Base-by-base conservation (phyloP, 805 yeast species). In the Citeromyces matritensis region DNA sequence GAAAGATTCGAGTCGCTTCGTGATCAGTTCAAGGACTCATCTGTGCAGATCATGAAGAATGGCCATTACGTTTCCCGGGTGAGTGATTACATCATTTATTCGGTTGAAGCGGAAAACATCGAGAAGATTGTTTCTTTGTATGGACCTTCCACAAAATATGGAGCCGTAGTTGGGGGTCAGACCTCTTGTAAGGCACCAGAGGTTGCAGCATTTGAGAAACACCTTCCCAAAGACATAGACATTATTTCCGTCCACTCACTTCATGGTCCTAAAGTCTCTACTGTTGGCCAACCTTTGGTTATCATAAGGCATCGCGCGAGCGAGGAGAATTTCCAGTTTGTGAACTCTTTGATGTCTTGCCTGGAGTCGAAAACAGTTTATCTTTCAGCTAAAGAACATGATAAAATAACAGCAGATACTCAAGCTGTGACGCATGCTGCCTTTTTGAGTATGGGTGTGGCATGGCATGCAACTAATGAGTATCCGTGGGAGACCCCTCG, bases 371-470 rank as follows among this genome's bases (percentile, higher is more conserved):
- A 78, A 39, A 61, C 69, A 24, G 96, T 85, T 15, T 65, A 73
- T 33, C 60, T 91, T 23, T 63, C 83, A 0, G 94, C 91, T n/a
- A 64, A 69, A 33, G 86, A 86, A 48, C 98, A 91, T 50, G 98
- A 91, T 51, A 71, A 68, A 43, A 88, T 91, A 39, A 88, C 98
- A 1, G 98, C 98, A 0, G 98, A 91, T 50, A 91, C 97, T 2
- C 98, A 91, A 52, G 97, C 97, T 0, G 95, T 88, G 11, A 91
- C 98, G 0, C 98, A 91, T 49, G 96, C 96, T 9, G 97, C 96
- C 0, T 91, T 91, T 47, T 59, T 91, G 36, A 77, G 93, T 35
- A 91, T 91, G 98, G 98, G 98, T 4, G 73, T 75, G 6, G 97
- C 97, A 5, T 91, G 98, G 98, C 78, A 69, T 41, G 69, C 74